Conservation (phyloP, 768 basidiomycete genomes). For the Pleurotus citrinopileatus region DNA sequence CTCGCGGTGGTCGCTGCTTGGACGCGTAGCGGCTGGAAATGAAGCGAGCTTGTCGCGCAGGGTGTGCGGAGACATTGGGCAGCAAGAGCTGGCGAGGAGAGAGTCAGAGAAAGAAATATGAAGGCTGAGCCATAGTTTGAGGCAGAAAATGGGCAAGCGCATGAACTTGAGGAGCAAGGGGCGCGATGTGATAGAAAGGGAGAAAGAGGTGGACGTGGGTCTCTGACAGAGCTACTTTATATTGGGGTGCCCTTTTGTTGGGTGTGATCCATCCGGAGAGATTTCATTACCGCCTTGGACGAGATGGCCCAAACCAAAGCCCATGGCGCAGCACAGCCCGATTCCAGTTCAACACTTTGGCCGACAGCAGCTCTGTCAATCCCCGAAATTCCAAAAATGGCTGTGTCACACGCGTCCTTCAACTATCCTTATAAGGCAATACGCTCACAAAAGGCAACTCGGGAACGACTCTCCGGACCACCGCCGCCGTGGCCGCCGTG, state of each 20-base stretch:
- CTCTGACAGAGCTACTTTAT: conserved; percentile 1
- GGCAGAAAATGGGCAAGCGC: conserved; percentile 8
- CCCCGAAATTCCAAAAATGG: neutral
- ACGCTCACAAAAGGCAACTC: conserved; percentile 7
- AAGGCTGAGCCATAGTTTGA: conserved; percentile 30
- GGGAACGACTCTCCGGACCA: neutral
- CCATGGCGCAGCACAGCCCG: conserved; percentile 10
- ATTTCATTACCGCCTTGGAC: conserved; percentile 34
- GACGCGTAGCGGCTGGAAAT: conserved; percentile 21
- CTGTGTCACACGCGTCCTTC: too few relatives aligned
- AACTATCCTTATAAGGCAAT: conserved; percentile 34
- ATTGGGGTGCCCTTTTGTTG: neutral
- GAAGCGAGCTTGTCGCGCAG: conserved; percentile 17
- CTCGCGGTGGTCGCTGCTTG: conserved; percentile 6
- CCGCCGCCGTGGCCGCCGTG: neutral
- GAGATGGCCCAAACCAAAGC: neutral
- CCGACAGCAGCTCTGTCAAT: neutral
- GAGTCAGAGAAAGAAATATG: conserved; percentile 17
- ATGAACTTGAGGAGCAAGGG: neutral
- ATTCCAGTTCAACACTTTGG: neutral
- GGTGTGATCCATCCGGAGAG: conserved; percentile 44
- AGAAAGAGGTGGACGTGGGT: conserved; percentile 12
- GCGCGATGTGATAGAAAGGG: neutral
- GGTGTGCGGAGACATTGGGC: conserved; percentile 14
- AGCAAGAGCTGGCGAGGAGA: neutral